A percentile compares a stretch with the other conserved stretches of the same genome.
phyloP scores from a whole-genome alignment of 2,329 filamentous ascomycete species.

The Penicillium glabrum region DNA sequence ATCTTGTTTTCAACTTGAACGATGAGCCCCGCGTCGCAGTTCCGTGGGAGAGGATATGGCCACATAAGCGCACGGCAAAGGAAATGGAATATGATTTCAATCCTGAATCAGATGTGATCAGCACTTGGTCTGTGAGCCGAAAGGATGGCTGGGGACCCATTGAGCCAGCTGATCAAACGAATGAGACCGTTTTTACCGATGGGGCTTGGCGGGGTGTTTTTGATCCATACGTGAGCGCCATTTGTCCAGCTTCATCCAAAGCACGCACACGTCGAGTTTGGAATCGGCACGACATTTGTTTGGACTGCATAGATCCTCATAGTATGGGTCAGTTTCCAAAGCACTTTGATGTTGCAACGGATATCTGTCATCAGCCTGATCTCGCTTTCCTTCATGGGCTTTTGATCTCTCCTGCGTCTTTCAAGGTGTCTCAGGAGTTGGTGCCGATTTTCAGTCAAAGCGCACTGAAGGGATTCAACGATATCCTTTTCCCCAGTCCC shows the following conservation, averaged over 20 bases:
- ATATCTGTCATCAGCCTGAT: conserved; percentile 76
- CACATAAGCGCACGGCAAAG: conserved; percentile 34
- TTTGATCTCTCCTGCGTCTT: conserved; percentile 63
- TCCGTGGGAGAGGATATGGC: conserved; percentile 47
- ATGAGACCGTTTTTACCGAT: conserved; percentile 41
- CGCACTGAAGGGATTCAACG: conserved; percentile 70
- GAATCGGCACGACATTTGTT: conserved; percentile 65
- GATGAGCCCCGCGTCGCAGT: conserved; percentile 60
- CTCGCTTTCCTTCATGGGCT: conserved; percentile 72
- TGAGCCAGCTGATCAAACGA: conserved; percentile 33
- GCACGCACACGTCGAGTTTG: conserved; percentile 61
- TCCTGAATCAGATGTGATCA: conserved; percentile 20
- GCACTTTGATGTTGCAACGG: conserved; percentile 64
- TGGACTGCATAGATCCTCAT: conserved; percentile 62
- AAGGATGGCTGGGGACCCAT: conserved; percentile 39
- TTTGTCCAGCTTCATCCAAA: conserved; percentile 64
- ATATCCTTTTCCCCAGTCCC: conserved; percentile 70
- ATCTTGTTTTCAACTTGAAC: conserved; percentile 63
- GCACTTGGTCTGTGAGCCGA: conserved; percentile 40
- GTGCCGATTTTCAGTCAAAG: conserved; percentile 74
- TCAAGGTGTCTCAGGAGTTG: conserved; percentile 63
- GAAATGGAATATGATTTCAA: conserved; percentile 17
- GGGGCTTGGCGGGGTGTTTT: conserved; percentile 43
- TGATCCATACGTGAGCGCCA: conserved; percentile 45
- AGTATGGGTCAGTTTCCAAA: conserved; percentile 66